Conservation (phyloP, 805 yeast species). For the Monosporozyma aquatica region DNA sequence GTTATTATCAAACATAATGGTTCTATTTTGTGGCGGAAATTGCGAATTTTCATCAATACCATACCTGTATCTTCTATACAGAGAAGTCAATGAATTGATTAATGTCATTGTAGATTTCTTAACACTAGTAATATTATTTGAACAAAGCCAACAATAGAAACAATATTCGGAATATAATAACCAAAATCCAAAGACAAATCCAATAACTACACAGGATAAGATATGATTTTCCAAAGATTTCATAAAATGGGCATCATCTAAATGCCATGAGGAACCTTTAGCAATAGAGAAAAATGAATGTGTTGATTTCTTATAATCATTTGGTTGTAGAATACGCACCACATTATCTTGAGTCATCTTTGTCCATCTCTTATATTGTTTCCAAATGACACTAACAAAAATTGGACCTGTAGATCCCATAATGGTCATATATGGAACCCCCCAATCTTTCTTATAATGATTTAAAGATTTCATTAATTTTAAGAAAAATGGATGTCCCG, state of each 20-base stretch:
- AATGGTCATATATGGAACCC: constrained; percentile 79
- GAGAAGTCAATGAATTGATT: neutral
- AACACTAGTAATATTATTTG: neutral
- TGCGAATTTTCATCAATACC: neutral
- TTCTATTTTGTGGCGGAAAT: neutral
- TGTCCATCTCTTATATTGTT: constrained; percentile 72
- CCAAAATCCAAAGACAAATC: constrained; percentile 47
- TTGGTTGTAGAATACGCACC: constrained; percentile 60
- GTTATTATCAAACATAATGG: constrained; percentile 3
- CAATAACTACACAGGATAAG: constrained; percentile 57
- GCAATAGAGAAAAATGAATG: constrained; percentile 62
- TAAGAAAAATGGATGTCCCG: constrained; percentile 73
- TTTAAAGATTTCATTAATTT: constrained; percentile 59
- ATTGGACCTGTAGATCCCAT: constrained; percentile 92
- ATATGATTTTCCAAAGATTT: constrained; percentile 66
- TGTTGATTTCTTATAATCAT: constrained; percentile 52
- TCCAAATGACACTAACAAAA: constrained; percentile 76
- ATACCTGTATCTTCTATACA: constrained; percentile 1
- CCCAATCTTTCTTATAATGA: constrained; percentile 61
- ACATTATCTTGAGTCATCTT: constrained; percentile 21
- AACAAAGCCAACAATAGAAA: constrained; percentile 30
- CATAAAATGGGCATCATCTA: constrained; percentile 73
- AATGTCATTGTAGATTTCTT: neutral
- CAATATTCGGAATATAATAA: constrained; percentile 39
- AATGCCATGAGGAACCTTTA: constrained; percentile 87